A percentile compares a stretch with the other conserved stretches of the same genome.
Conservation (phyloP, 2,329 filamentous ascomycete genomes). For the Ophiocordyceps camponoti-rufipedis region DNA sequence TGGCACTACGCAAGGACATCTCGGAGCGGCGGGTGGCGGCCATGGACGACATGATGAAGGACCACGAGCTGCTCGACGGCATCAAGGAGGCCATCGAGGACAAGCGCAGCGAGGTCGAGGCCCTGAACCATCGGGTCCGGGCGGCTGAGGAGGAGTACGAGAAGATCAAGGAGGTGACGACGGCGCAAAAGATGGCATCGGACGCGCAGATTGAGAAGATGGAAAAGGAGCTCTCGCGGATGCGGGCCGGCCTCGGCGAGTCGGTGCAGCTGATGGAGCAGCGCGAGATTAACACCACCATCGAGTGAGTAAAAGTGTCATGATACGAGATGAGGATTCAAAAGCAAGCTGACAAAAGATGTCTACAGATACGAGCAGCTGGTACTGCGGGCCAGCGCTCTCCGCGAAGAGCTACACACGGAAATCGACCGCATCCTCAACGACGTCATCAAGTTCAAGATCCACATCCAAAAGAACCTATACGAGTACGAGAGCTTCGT, state of each 20-base stretch:
- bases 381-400: conserved; percentile 60
- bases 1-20: conserved; percentile 70
- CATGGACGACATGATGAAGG: conserved; percentile 83
- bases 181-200: conserved; percentile 69
- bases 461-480: conserved; percentile 81
- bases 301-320: conserved; percentile 48
- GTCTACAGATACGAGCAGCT: conserved; percentile 69
- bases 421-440: conserved; percentile 93
- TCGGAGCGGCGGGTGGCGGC: conserved; percentile 70
- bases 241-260: conserved; percentile 69
- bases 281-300: conserved; percentile 87
- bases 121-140: conserved; percentile 70
- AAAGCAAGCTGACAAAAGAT: neutral
- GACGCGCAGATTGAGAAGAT: conserved; percentile 96
- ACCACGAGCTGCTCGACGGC: conserved; percentile 80
- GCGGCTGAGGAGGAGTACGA: conserved; percentile 89
- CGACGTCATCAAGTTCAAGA: conserved; percentile 96
- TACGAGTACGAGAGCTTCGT: conserved; percentile 93
- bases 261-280: conserved; percentile 86
- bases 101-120: conserved; percentile 82
- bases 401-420: conserved; percentile 94
- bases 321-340: neutral
- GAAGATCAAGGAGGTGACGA: conserved; percentile 72
- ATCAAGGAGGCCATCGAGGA: conserved; percentile 96
- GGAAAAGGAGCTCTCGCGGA: conserved; percentile 93